Conservation (phyloP, 805 yeast species). For the Cyberlindnera maritima region DNA sequence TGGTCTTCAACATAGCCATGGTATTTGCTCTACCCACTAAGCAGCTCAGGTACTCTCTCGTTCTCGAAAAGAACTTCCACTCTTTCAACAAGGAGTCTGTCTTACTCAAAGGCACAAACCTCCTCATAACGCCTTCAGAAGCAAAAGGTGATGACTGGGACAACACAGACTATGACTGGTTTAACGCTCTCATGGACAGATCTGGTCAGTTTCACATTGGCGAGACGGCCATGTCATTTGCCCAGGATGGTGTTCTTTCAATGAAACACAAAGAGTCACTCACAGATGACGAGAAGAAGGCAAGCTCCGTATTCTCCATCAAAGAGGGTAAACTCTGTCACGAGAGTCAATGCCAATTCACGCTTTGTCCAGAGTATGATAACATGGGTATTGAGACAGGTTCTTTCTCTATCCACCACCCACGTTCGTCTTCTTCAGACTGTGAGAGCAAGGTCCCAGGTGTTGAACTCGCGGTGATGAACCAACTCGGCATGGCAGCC, state of each 20-base stretch:
- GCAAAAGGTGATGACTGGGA: neutral
- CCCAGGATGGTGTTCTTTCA: neutral
- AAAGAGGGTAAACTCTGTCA: slow-evolving; percentile 18
- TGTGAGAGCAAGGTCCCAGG: slow-evolving; percentile 9
- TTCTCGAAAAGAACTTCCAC: slow-evolving; percentile 9
- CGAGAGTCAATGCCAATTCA: slow-evolving; percentile 12
- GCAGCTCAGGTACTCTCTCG: slow-evolving; percentile 9
- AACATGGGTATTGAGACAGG: neutral
- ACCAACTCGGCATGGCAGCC: slow-evolving; percentile 13
- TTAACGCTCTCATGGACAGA: neutral
- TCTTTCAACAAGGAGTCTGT: slow-evolving; percentile 10
- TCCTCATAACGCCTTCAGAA: neutral
- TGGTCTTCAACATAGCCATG: neutral
- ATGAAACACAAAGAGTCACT: neutral
- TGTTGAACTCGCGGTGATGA: slow-evolving; percentile 12
- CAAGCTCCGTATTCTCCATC: slow-evolving; percentile 15
- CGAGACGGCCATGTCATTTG: neutral
- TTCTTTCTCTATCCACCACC: slow-evolving; percentile 12
- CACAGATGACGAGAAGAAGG: neutral
- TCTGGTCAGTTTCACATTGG: slow-evolving; percentile 2
- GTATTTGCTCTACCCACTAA: slow-evolving; percentile 10
- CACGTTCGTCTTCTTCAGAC: slow-evolving; percentile 1
- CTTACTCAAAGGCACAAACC: neutral
- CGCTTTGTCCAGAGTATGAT: slow-evolving; percentile 8
- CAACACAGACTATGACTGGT: neutral